phyloP scores from a whole-genome alignment of 306 rosid genomes.

The Mucuna pruriens region DNA sequence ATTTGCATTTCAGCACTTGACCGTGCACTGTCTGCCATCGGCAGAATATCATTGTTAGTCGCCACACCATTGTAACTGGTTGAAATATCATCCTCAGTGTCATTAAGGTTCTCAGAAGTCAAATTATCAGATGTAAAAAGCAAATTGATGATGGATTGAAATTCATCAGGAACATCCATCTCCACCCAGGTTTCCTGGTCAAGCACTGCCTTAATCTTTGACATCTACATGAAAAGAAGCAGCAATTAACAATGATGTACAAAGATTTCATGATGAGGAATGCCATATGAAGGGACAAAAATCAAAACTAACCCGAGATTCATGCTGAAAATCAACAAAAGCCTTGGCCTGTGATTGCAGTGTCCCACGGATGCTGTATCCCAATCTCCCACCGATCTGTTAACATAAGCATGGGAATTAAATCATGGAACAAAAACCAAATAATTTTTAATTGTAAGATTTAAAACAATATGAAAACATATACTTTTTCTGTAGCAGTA shows the following conservation, averaged over 20 bases:
- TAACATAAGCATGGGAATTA: conserved; percentile 38
- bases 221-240: conserved; percentile 62
- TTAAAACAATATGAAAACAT: conserved; percentile 26
- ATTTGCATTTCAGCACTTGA: conserved; percentile 48
- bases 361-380: conserved; percentile 98
- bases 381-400: conserved; percentile 99
- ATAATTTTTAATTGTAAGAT: conserved; percentile 20
- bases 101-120: conserved; percentile 58
- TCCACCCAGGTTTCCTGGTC: conserved; percentile 99
- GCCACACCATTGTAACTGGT: conserved; percentile 51
- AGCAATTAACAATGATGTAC: conserved; percentile 36
- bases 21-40: conserved; percentile 42
- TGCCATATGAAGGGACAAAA: conserved; percentile 17
- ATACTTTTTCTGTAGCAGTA: conserved; percentile 89
- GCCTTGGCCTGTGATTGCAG: conserved; percentile 99
- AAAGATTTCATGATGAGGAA: conserved; percentile 7
- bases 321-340: conserved; percentile 96
- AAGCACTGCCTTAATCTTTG: conserved; percentile 95
- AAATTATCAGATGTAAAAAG: conserved; percentile 58
- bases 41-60: conserved; percentile 42
- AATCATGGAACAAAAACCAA: conserved; percentile 41
- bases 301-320: conserved; percentile 81
- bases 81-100: conserved; percentile 54
- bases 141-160: conserved; percentile 76
- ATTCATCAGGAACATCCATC: conserved; percentile 97